Evolutionary conservation across 768 basidiomycete genomes (phyloP), one percentile per base, ranked within the genome.

Genomic region (Suillus placidus): DNA sequence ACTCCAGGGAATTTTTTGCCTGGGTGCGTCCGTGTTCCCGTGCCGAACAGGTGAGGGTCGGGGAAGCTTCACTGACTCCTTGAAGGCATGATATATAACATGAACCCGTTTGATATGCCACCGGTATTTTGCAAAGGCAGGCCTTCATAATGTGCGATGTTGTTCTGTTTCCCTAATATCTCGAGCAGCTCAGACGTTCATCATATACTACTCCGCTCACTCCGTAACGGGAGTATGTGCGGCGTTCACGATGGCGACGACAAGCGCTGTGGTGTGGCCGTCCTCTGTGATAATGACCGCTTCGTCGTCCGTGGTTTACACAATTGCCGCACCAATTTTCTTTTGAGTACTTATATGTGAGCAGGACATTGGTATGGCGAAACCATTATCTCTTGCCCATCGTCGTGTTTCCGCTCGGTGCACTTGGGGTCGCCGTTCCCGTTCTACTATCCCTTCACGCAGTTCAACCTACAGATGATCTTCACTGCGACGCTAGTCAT

Each of bases 21-120:
- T 91, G 3, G 88, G 89, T 88, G 63, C 60, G 82, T 55, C 0
- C 5, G 5, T 16, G n/a, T 18, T 32, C 40, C 55, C 34, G 6
- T 14, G 30, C 16, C 4, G 18, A 18, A 23, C 9, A 30, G 56
- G 37, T 20, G 32, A 56, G 26, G 23, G 47, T 23, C n/a, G 12
- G n/a, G 4, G 12, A 13, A 4, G 3, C 18, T 60, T 42, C 42
- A 37, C 54, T 69, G 38, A 60, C 14, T 60, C 20, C 23, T 68
- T 26, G 30, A 58, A 90, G 89, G 89, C 13, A 82, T 90, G 76
- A 80, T 87, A 16, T 89, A 86, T 81, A 73, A 76, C 60, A 90
- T 91, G 89, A 79, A 87, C 68, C 87, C 89, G 1, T 78, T 77
- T 58, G 71, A 65, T 23, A 91, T 91, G 88, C 86, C 88, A 10